Evolutionary conservation across 2,329 filamentous ascomycete species (phyloP), one percentile per base, ranked within the genome.

Genomic region (Clonostachys solani): DNA sequence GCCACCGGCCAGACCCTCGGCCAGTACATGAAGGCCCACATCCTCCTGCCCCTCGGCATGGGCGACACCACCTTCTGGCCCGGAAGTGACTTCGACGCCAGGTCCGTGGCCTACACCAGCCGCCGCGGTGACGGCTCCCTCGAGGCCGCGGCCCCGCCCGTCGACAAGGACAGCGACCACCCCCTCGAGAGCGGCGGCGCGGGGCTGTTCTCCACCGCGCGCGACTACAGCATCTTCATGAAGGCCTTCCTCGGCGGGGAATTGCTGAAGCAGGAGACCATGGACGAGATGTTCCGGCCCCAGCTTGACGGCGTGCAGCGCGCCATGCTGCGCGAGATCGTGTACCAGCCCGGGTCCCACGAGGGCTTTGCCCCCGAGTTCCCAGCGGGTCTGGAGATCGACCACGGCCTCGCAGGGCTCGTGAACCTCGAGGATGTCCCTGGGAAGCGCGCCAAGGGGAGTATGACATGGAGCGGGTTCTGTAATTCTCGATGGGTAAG

Each of bases 381-480:
- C n/a, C 56, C 58, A 2, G 41, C 36, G 0, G 61, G 55, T 2
- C 65, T 73, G 16, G 56, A 58, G 1, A 42, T 38, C 0, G 61
- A 55, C 2, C 59, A 68, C 40, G 67, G 69, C 2, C 54, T 73
- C 9, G 61, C 60, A 5, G 72, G 71, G 5, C 53, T 68, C 29
- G 52, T 74, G 41, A 72, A 69, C 45, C 47, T 66, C 50, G 60
- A 61, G 23, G 65, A 73, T 46, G 56, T 66, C 8, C 60, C 64
- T 0, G 67, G 65, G 1, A 71, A 69, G 60, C 59, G 72, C 36
- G 61, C 55, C 42, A 66, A 63, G 52, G 70, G 70, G 1, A 73
- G 68, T 34, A 49, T 75, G 47, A 68, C 63, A 56, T 75, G 72
- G 71, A 59, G 58, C n/a, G 72, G 72, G 34, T 63, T 67, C 49